phyloP scores from a whole-genome alignment of 2,329 filamentous ascomycete species.

The Curvularia hawaiiensis region DNA sequence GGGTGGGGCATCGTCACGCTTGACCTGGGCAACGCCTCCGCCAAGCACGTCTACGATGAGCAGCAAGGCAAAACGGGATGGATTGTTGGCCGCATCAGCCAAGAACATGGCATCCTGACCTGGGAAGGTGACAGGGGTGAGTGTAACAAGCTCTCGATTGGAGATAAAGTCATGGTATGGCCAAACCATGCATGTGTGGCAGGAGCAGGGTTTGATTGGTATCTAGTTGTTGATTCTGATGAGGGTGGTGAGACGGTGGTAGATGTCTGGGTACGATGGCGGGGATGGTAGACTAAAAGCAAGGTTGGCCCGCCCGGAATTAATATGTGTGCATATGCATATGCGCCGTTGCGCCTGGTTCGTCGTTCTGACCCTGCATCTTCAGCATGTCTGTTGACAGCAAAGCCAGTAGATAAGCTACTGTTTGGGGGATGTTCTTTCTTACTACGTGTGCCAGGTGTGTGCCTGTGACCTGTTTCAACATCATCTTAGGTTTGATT shows the following conservation, averaged over 20 bases:
- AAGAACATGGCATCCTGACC: conserved; percentile 76
- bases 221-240: conserved; percentile 72
- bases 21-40: conserved; percentile 53
- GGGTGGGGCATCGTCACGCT: conserved; percentile 73
- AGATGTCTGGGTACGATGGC: conserved; percentile 75
- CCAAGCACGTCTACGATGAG: conserved; percentile 35
- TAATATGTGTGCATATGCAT: conserved; percentile 1
- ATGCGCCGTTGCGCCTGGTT: background rate
- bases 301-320: background rate
- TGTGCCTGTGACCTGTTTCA: conserved; percentile 30
- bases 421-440: conserved; percentile 1
- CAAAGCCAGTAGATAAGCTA: conserved; percentile 11
- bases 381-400: background rate
- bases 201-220: conserved; percentile 72
- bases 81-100: conserved; percentile 73
- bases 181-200: conserved; percentile 84
- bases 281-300: conserved; percentile 63
- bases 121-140: conserved; percentile 56
- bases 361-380: background rate
- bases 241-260: conserved; percentile 61
- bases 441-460: conserved; percentile 27
- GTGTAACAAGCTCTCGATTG: conserved; percentile 57
- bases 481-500: conserved; percentile 37
- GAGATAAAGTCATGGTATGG: conserved; percentile 73
- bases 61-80: conserved; percentile 54